Percentiles rank a stretch among this genome's conserved stretches.
phyloP scores from a whole-genome alignment of 2,329 filamentous ascomycete genomes.

The Alternaria sp. region DNA sequence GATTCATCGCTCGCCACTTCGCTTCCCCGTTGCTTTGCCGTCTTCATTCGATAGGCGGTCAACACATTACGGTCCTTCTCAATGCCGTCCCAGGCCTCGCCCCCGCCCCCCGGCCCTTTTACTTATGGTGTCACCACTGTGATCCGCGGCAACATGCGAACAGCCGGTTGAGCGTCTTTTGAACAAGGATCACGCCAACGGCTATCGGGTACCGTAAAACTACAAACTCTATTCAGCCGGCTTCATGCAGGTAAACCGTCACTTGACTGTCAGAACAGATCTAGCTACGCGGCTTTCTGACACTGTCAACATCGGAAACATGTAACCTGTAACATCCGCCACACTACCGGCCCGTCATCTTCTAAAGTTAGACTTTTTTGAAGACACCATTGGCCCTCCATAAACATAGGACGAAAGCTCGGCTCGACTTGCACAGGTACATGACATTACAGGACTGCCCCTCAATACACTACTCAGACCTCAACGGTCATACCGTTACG shows the following conservation, averaged over 20 bases:
- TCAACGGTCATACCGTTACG: constrained; percentile 4
- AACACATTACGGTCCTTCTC: background rate
- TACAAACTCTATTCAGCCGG: background rate
- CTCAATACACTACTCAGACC: constrained; percentile 4
- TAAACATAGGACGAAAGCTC: background rate
- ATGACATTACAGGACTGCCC: constrained; percentile 3
- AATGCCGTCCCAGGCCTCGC: background rate
- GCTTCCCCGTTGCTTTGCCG: background rate
- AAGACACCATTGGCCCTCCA: background rate
- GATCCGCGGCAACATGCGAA: background rate
- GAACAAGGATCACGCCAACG: background rate
- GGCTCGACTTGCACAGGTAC: background rate
- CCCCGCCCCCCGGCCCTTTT: background rate
- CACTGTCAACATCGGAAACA: constrained; percentile 1
- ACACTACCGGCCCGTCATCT: background rate
- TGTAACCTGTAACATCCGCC: constrained; percentile 1
- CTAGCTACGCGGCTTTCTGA: background rate
- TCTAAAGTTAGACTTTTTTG: background rate
- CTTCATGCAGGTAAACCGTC: background rate
- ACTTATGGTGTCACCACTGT: background rate
- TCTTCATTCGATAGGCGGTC: background rate
- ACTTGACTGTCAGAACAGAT: background rate
- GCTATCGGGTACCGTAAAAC: constrained; percentile 3
- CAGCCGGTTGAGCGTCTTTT: background rate
- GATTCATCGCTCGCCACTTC: constrained; percentile 1